A percentile compares a stretch with the other conserved stretches of the same genome.
phyloP scores from a whole-genome alignment of 805 yeast genomes.

The fission yeast (Schizosaccharomyces pombe) region DNA sequence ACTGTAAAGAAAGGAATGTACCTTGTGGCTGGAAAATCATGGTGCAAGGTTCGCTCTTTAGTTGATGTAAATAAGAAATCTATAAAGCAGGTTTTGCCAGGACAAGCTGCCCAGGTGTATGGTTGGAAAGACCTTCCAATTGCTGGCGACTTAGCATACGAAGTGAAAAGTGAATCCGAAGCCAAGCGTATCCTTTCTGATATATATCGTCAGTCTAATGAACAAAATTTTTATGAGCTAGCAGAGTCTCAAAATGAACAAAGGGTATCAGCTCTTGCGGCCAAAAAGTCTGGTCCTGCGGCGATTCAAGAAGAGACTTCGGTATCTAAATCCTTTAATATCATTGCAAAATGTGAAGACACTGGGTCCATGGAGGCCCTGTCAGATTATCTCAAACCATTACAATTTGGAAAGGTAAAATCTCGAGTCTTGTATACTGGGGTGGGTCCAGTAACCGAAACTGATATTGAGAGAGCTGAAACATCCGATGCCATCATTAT shows the following conservation, averaged over 20 bases:
- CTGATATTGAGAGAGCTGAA: conserved; percentile 43
- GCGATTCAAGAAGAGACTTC: background rate
- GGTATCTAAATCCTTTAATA: conserved; percentile 12
- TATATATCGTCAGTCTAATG: background rate
- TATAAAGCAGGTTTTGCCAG: conserved; percentile 50
- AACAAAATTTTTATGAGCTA: background rate
- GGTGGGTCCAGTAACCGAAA: conserved; percentile 54
- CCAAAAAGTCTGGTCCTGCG: conserved; percentile 14
- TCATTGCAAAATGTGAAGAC: conserved; percentile 73
- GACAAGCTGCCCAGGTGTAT: conserved; percentile 69
- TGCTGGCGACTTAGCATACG: conserved; percentile 66
- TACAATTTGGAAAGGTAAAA: conserved; percentile 73
- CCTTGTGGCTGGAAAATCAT: conserved; percentile 70
- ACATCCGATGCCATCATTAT: conserved; percentile 34
- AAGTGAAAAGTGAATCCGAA: conserved; percentile 44
- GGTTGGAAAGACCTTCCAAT: conserved; percentile 91
- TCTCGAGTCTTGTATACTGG: conserved; percentile 46
- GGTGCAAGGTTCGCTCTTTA: conserved; percentile 63
- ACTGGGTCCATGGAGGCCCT: conserved; percentile 91
- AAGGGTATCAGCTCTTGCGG: conserved; percentile 15
- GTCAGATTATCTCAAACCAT: conserved; percentile 45
- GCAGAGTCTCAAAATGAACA: background rate
- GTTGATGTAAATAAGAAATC: conserved; percentile 46
- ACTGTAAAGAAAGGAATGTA: conserved; percentile 42
- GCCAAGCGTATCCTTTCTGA: conserved; percentile 2